A percentile compares a stretch with the other conserved stretches of the same genome.
Conservation (phyloP, 2,329 filamentous ascomycete genomes). For the Blumeriella jaapii region DNA sequence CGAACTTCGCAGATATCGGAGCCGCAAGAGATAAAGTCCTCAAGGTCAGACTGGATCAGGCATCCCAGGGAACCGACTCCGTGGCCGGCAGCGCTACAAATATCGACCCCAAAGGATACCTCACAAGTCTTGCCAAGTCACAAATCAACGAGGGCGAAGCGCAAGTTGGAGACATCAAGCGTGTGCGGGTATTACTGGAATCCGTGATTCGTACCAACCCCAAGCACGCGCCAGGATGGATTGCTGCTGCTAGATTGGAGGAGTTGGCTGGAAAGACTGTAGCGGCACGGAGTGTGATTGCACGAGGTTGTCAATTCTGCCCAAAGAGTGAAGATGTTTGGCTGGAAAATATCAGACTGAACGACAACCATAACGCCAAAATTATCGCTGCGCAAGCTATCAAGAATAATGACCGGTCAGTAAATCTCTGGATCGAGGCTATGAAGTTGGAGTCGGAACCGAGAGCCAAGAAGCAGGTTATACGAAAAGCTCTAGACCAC, state of each 20-base stretch:
- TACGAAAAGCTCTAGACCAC: constrained; percentile 82
- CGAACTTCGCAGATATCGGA: constrained; percentile 95
- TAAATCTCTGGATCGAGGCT: constrained; percentile 86
- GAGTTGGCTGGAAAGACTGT: constrained; percentile 88
- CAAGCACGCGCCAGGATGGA: constrained; percentile 89
- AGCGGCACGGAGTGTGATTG: constrained; percentile 77
- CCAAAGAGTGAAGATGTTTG: constrained; percentile 92
- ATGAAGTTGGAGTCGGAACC: constrained; percentile 81
- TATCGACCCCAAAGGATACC: constrained; percentile 90
- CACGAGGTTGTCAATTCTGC: constrained; percentile 78
- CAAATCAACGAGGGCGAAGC: constrained; percentile 69
- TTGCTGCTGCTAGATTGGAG: constrained; percentile 84
- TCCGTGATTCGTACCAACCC: constrained; percentile 97
- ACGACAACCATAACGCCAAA: constrained; percentile 87
- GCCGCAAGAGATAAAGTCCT: constrained; percentile 92
- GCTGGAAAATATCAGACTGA: constrained; percentile 90
- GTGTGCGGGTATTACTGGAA: constrained; percentile 82
- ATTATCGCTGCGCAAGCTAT: constrained; percentile 91
- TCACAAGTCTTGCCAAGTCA: constrained; percentile 79
- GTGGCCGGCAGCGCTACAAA: constrained; percentile 72
- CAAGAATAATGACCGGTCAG: constrained; percentile 79
- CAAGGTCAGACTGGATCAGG: constrained; percentile 85
- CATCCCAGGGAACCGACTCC: constrained; percentile 61
- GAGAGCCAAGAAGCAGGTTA: constrained; percentile 81
- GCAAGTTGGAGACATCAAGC: constrained; percentile 88